Evolutionary conservation across 23 red algal species (phyloP).

Genomic region (Gracilaria domingensis): DNA sequence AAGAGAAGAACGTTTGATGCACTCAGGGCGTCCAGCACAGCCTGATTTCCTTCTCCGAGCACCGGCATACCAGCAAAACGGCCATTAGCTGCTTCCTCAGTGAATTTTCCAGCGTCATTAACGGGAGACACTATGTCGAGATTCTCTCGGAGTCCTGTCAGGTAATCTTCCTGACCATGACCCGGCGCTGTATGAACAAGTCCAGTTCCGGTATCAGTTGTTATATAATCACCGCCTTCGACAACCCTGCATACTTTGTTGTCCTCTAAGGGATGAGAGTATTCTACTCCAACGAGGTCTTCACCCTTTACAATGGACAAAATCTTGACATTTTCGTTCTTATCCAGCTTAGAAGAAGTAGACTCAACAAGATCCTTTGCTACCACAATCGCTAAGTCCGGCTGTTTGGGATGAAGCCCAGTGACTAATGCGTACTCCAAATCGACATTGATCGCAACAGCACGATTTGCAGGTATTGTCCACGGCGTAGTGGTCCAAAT

Average conservation of each 20-base stretch:
- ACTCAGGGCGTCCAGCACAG: slow-evolving; percentile 60
- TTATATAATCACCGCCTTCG: slow-evolving; percentile 94
- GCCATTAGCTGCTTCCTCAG: slow-evolving; percentile 83
- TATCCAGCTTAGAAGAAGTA: slow-evolving; percentile 33
- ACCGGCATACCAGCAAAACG: slow-evolving; percentile 83
- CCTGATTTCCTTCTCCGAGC: slow-evolving; percentile 88
- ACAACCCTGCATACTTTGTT: slow-evolving; percentile 73
- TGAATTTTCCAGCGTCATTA: slow-evolving; percentile 91
- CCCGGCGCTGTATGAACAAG: slow-evolving; percentile 98
- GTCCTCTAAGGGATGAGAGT: slow-evolving; percentile 78
- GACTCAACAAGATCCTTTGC: slow-evolving; percentile 81
- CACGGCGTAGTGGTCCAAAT: slow-evolving; percentile 99
- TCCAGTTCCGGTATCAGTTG: slow-evolving; percentile 95
- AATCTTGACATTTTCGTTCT: slow-evolving; percentile 1
- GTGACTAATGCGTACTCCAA: slow-evolving; percentile 71
- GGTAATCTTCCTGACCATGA: slow-evolving; percentile 97
- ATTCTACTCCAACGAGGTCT: slow-evolving; percentile 83
- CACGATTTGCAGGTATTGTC: slow-evolving; percentile 98
- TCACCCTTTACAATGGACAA: slow-evolving; percentile 51
- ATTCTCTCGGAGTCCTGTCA: slow-evolving; percentile 87
- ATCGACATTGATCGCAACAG: slow-evolving; percentile 80
- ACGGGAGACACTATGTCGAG: slow-evolving; percentile 91
- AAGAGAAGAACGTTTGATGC: slow-evolving; percentile 70
- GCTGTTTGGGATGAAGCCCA: slow-evolving; percentile 44
- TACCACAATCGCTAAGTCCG: slow-evolving; percentile 60